Base-by-base conservation (phyloP, 257 asterid species). In the Scutellaria minor region DNA sequence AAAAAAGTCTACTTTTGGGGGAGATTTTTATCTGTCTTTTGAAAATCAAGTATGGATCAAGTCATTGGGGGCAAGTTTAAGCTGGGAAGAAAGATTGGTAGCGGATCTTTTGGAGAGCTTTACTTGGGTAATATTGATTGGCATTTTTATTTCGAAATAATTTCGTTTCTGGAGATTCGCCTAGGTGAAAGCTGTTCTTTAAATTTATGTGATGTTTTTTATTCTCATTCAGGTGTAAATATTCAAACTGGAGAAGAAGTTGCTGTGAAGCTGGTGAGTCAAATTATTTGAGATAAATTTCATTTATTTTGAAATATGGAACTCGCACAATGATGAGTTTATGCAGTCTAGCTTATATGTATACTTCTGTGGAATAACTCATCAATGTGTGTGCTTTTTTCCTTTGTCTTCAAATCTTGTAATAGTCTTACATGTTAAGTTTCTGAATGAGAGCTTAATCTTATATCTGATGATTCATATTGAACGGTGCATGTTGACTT, bases 21-120 rank as follows among this genome's bases (percentile, higher is more conserved):
- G 73, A 64, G 68, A 56, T 56, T 74, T 57, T 54, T 2, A 2
- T 63, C 72, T 42, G 35, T 76, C 52, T 48, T 48, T 69, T n/a
- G 47, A 75, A 56, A 77, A 66, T 60, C 81, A 56, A 82, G n/a
- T 24, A 94, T 94, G 98, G 98, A 89, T 88, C 96, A 88, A 73
- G 90, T 91, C 31, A 75, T 94, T 68, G 96, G 96, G 71, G 95
- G 91, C 72, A 94, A 91, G 89, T 94, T 89, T 83, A 94, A 89
- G 88, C 95, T 94, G 51, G 96, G 98, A 70, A 85, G 96, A 64
- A 94, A 94, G 89, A 91, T 94, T 83, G 98, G 98, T 13, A 85
- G 96, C 71, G 97, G 98, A 86, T 94, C 98, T 67, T 94, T 94
- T 80, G 98, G 98, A 73, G 98, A 94, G 83, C 97, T 94, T 56